Percentiles rank a stretch among this genome's conserved stretches.
These are phyloP conservation scores for Pseudocohnilembus persalinus DNA, from an alignment of 169 alveolate species.

Conservation along the genomic window DNA sequence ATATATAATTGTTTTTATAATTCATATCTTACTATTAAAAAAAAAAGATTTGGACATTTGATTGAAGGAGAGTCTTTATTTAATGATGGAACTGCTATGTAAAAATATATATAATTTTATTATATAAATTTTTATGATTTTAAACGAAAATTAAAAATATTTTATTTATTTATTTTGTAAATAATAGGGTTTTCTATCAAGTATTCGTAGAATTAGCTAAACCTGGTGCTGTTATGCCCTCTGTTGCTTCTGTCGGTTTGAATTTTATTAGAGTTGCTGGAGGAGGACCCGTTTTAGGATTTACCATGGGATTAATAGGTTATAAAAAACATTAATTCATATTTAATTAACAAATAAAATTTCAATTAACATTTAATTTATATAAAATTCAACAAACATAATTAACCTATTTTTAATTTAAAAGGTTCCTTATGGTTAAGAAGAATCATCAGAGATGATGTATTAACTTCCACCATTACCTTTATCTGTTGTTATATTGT, in stretches of 20 bases:
- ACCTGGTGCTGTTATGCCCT: conserved; percentile 42
- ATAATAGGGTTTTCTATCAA: conserved; percentile 56
- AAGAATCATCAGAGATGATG: conserved; percentile 61
- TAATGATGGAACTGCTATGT: conserved; percentile 75
- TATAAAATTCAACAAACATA: no score
- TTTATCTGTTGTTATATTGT: conserved; percentile 54
- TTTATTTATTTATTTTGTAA: no score
- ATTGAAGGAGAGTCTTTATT: conserved; percentile 69
- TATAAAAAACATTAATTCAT: background rate
- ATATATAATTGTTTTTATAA: conserved; percentile 8
- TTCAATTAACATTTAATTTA: no score
- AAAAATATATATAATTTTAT: no score
- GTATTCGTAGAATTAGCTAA: conserved; percentile 42
- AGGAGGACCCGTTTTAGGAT: conserved; percentile 43
- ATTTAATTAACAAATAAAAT: no score
- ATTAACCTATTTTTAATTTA: conserved; percentile 5
- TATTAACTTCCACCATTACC: conserved; percentile 53
- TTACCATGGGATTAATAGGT: conserved; percentile 29
- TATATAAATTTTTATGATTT: no score
- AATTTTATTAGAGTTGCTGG: conserved; percentile 44
- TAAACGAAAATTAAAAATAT: no score
- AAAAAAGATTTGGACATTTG: conserved; percentile 29
- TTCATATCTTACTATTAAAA: no score
- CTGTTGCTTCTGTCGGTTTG: conserved; percentile 35
- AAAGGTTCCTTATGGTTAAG: conserved; percentile 44